Base-by-base conservation (phyloP, 305 asterid species). In the Nicotiana rustica region DNA sequence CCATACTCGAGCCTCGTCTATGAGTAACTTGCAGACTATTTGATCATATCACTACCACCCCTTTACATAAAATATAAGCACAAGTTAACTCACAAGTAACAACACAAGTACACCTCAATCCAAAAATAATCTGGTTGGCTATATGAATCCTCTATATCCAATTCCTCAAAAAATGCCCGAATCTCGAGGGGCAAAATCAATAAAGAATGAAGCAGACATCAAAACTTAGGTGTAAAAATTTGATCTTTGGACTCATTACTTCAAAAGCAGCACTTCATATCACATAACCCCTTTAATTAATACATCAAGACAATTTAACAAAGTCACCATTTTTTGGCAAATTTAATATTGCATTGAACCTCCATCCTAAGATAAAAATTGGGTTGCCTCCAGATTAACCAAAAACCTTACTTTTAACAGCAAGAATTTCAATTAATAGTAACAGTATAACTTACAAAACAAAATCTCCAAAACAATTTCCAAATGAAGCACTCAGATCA, bases 121-220 rank as follows among this genome's bases (percentile, higher is more conserved):
- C 61, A 55, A 55, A 49, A 55, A 41, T 70, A 41, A n/a, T 19
- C 41, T 12, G 8, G 78, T 70, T 8, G 35, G 59, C n/a, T 41
- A 18, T 41, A 70, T 41, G 10, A 70, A 70, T 41, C 59, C 33
- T 70, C 62, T 47, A 49, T 31, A 73, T 73, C 79, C 79, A 49
- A 12, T 61, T 62, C 67, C 33, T 1, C 33, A 19, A 62, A 21
- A 62, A 19, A 19, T 59, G 25, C 65, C 1, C 25, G n/a, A 2
- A 8, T 59, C 64, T 59, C 13, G 33, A 64, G 67, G 68, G 15
- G 47, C 17, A 12, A 52, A 52, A 52, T 55, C 59, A 55, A 55
- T 55, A 55, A 55, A 13, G 59, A 66, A 61, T 61, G 14, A 47
- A 47, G 41, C 57, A 47, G 61, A 19, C 38, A 47, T 71, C 61